Base-by-base conservation (phyloP, 441 rosid species). In the Sinapis alba region DNA sequence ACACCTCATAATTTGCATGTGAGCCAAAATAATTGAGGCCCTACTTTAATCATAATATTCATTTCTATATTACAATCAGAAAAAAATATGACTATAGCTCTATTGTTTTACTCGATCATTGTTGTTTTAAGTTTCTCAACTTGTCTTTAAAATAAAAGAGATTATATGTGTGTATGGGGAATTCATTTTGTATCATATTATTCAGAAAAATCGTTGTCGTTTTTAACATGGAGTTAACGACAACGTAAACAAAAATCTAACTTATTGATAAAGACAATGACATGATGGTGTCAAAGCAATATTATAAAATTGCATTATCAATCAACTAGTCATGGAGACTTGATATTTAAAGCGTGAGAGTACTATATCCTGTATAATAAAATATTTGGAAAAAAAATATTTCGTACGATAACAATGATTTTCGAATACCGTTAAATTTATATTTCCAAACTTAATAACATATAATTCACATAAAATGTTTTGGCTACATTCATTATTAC, bases 21-120 rank as follows among this genome's bases (percentile, higher is more conserved):
- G 80, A 71, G 72, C 76, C 80, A 19, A 77, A 77, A 77, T 71
- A 77, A 77, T 77, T 65, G 80, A 77, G 76, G 76, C 36, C 80
- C 76, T 77, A 77, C 80, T 27, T 32, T 65, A 65, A 77, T 71
- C 76, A 77, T 77, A 65, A 59, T 72, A 20, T 71, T 65, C 64
- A 65, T 77, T 65, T 65, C 34, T 23, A 65, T 45, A 57, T 71
- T 34, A 43, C 41, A 69, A 28, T 76, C 13, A 69, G 5, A 19
- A 64, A 64, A 38, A 65, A 15, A 70, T 70, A 30, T 71, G 43
- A 28, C 15, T 4, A 57, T 34, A 47, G 28, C 41, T 64, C 41
- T 47, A 21, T 63, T 70, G 67, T 70, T 70, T 65, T 77, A 77
- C 58, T 71, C 68, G 56, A 57, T 21, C 32, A 47, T 32, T 18